These are phyloP conservation scores for Phytophthora agathidicida DNA, from an alignment of 352 stramenopile genomes.

Conservation along the genomic window DNA sequence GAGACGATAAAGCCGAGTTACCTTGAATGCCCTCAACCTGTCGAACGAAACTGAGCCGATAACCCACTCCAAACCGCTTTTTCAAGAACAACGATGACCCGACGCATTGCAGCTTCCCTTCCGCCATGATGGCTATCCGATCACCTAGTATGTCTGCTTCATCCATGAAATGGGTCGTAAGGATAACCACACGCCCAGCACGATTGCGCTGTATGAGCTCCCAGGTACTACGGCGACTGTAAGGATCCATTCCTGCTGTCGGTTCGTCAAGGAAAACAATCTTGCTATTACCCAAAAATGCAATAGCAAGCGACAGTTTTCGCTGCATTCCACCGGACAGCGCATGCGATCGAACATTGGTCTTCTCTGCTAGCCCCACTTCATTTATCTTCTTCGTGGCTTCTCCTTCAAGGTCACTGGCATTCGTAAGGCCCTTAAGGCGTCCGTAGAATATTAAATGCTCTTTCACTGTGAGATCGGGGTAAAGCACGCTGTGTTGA, in stretches of 20 bases:
- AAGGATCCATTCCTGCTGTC: conserved; percentile 95
- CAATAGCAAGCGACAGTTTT: conserved; percentile 79
- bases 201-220: conserved; percentile 79
- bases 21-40: not conserved
- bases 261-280: conserved; percentile 90
- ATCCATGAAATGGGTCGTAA: conserved; percentile 94
- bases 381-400: conserved; percentile 79
- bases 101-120: conserved; percentile 72
- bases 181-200: conserved; percentile 71
- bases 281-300: conserved; percentile 71
- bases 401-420: conserved; percentile 14
- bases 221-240: conserved; percentile 87
- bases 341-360: conserved; percentile 46
- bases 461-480: conserved; percentile 95
- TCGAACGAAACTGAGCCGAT: conserved; percentile 76
- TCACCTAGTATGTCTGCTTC: conserved; percentile 93
- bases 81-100: conserved; percentile 89
- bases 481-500: conserved; percentile 97
- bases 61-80: conserved; percentile 76
- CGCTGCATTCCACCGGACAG: conserved; percentile 85
- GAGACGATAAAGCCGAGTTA: not conserved
- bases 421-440: conserved; percentile 85
- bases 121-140: conserved; percentile 89
- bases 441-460: conserved; percentile 94
- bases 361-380: conserved; percentile 93